These are phyloP conservation scores for Galerina sulciceps DNA, from an alignment of 768 basidiomycete genomes.

Conservation along the genomic window DNA sequence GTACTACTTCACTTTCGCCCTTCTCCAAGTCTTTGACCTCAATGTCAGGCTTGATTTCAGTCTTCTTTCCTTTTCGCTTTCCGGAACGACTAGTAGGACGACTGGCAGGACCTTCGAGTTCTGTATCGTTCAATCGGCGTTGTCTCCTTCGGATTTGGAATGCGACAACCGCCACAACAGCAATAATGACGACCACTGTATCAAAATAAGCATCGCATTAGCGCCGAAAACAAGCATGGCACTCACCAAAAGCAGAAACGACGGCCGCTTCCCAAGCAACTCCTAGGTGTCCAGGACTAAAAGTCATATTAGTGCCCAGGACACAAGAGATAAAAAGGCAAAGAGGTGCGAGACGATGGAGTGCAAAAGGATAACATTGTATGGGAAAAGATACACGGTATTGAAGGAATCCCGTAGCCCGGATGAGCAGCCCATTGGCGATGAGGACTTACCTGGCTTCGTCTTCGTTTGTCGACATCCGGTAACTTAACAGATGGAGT, in stretches of 20 bases:
- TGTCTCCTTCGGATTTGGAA: constrained; percentile 32
- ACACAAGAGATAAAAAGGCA: too few species aligned
- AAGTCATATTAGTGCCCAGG: background rate
- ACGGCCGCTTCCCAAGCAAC: constrained; percentile 43
- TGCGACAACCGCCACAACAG: constrained; percentile 25
- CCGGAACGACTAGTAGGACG: background rate
- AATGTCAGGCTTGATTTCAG: background rate
- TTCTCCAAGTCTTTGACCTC: constrained; percentile 16
- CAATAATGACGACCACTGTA: constrained; percentile 29
- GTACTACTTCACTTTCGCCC: background rate
- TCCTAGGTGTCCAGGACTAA: constrained; percentile 37
- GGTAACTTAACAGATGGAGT: too few species aligned
- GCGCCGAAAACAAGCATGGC: background rate
- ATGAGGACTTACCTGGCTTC: too few species aligned
- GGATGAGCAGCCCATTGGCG: too few species aligned
- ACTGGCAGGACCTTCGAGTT: background rate
- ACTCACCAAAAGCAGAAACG: constrained; percentile 37
- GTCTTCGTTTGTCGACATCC: too few species aligned
- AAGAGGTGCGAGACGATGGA: too few species aligned
- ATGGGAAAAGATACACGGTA: too few species aligned
- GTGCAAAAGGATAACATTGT: too few species aligned
- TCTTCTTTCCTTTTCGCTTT: constrained; percentile 7
- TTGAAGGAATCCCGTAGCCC: too few species aligned
- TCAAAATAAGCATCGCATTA: background rate
- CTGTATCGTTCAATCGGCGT: constrained; percentile 12